phyloP scores from a whole-genome alignment of 805 yeast species.

The Komagataella pastoris region DNA sequence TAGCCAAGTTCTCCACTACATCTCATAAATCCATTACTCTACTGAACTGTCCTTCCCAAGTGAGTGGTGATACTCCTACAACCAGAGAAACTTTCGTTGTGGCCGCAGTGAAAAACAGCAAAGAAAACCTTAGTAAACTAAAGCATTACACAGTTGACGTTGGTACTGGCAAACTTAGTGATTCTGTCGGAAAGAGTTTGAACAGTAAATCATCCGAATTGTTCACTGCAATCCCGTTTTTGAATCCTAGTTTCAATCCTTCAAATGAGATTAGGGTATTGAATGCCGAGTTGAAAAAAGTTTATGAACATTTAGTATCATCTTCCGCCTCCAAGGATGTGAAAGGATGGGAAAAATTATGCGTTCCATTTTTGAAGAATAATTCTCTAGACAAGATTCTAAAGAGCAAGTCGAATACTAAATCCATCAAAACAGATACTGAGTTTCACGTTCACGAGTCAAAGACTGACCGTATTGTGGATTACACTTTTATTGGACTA shows the following conservation, averaged over 20 bases:
- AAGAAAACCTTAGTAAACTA: slow-evolving; percentile 28
- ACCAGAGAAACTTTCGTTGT: slow-evolving; percentile 27
- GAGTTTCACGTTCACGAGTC: slow-evolving; percentile 37
- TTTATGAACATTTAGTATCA: neutral
- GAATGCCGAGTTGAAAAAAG: neutral
- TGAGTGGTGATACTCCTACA: slow-evolving; percentile 28
- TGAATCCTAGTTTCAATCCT: neutral
- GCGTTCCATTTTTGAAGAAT: slow-evolving; percentile 17
- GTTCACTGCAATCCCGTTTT: neutral
- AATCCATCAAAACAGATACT: slow-evolving; percentile 3
- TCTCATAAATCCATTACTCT: neutral
- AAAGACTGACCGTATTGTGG: slow-evolving; percentile 55
- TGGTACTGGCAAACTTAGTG: slow-evolving; percentile 56
- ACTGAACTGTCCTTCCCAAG: slow-evolving; percentile 18
- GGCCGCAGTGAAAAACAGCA: slow-evolving; percentile 24
- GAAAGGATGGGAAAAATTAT: slow-evolving; percentile 15
- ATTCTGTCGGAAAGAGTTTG: slow-evolving; percentile 56
- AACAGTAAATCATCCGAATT: neutral
- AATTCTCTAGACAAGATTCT: slow-evolving; percentile 13
- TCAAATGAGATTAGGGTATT: slow-evolving; percentile 1
- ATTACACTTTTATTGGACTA: slow-evolving; percentile 35
- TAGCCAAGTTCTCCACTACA: slow-evolving; percentile 14
- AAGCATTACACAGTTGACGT: slow-evolving; percentile 38
- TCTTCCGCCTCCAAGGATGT: slow-evolving; percentile 6
- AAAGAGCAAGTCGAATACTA: slow-evolving; percentile 7